These are phyloP conservation scores for Parascedosporium putredinis DNA, from an alignment of 2,329 filamentous ascomycete genomes.

Conservation along the genomic window DNA sequence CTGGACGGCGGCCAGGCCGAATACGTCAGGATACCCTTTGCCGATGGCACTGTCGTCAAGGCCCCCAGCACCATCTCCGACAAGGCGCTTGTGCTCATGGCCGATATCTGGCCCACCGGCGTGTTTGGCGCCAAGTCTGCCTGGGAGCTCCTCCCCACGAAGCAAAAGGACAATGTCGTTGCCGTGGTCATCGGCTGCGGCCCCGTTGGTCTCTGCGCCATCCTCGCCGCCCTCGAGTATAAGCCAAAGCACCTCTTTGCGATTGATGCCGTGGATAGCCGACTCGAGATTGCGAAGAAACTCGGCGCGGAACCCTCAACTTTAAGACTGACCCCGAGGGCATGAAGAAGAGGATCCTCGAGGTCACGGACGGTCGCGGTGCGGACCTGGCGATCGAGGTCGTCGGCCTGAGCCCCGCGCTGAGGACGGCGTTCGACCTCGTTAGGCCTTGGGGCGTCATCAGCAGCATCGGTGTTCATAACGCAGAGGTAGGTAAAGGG, in stretches of 20 bases:
- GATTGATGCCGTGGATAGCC: slow-evolving; percentile 60
- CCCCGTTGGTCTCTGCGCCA: slow-evolving; percentile 36
- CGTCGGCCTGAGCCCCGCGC: slow-evolving; percentile 54
- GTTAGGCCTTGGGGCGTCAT: slow-evolving; percentile 59
- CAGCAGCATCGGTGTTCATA: slow-evolving; percentile 62
- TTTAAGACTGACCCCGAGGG: slow-evolving; percentile 56
- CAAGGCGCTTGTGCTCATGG: slow-evolving; percentile 10
- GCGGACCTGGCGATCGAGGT: slow-evolving; percentile 73
- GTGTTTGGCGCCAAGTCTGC: slow-evolving; percentile 9
- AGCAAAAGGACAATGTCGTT: neutral
- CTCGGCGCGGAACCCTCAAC: slow-evolving; percentile 74
- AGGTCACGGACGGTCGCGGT: slow-evolving; percentile 65
- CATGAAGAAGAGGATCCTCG: slow-evolving; percentile 56
- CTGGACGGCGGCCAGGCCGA: slow-evolving; percentile 68
- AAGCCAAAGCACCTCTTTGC: slow-evolving; percentile 63
- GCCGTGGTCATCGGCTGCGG: slow-evolving; percentile 8
- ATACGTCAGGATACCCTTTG: slow-evolving; percentile 72
- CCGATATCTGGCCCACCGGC: slow-evolving; percentile 11
- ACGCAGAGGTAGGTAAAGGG: slow-evolving; percentile 46
- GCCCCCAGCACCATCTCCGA: slow-evolving; percentile 6
- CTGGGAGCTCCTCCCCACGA: slow-evolving; percentile 1
- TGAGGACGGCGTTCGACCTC: slow-evolving; percentile 56
- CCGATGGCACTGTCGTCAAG: slow-evolving; percentile 24
- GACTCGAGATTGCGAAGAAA: slow-evolving; percentile 57
- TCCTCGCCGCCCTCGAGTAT: slow-evolving; percentile 62